Conservation (phyloP, 2,329 filamentous ascomycete species). For the Penicillium sp. region DNA sequence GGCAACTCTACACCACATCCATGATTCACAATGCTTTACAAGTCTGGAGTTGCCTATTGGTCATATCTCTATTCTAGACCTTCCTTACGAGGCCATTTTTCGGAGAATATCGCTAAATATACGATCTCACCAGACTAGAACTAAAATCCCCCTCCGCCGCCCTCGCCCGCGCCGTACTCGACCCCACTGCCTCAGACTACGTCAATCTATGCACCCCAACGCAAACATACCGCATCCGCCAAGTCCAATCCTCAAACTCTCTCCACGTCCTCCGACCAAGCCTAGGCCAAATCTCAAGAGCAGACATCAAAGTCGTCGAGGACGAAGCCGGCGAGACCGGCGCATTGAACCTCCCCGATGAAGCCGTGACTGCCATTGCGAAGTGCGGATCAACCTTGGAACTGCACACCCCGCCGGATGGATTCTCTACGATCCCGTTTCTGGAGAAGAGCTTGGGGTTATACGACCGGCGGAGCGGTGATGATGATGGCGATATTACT, state of each 20-base stretch:
- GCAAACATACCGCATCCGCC: conserved; percentile 61
- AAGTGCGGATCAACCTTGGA: conserved; percentile 51
- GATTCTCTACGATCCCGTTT: conserved; percentile 33
- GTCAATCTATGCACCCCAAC: conserved; percentile 61
- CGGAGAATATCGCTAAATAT: neutral
- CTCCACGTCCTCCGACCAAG: conserved; percentile 57
- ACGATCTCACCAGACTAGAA: conserved; percentile 35
- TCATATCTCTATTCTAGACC: neutral
- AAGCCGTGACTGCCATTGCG: conserved; percentile 44
- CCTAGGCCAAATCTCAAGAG: conserved; percentile 29
- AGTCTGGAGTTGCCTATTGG: neutral
- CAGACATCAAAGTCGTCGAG: conserved; percentile 32
- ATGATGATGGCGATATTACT: conserved; percentile 20
- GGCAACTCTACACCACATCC: neutral
- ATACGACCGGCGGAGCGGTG: conserved; percentile 29
- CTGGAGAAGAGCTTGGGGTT: conserved; percentile 33
- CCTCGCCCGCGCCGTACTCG: conserved; percentile 30
- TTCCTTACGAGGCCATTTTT: neutral
- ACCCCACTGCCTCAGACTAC: conserved; percentile 36
- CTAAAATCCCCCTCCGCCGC: conserved; percentile 44
- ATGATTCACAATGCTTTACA: neutral
- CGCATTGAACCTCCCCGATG: conserved; percentile 28
- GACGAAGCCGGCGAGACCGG: conserved; percentile 21
- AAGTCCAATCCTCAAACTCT: conserved; percentile 67
- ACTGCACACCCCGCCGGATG: conserved; percentile 38